Evolutionary conservation across 768 basidiomycete species (phyloP), one percentile per base, ranked within the genome.

Genomic region (Termitomyces sp.): DNA sequence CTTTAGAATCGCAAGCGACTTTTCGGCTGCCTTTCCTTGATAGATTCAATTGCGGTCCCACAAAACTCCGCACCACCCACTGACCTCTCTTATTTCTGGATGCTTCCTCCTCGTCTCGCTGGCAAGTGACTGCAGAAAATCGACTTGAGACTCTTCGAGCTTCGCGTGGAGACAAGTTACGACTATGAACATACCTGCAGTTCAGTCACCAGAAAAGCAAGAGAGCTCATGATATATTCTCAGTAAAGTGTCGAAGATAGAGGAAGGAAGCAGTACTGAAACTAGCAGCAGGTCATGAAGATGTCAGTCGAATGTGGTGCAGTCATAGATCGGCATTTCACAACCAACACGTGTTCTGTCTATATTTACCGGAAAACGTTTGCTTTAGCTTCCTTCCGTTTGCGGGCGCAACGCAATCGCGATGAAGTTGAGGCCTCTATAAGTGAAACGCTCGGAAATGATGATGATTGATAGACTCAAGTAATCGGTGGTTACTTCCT

Each of bases 81-180:
- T 68, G 60, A 94, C 94, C 83, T 96, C 94, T 68, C 91, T 88
- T 64, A 97, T 92, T 69, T 97, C 94, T 22, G 93, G 92, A 70
- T 95, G 87, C 64, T 90, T 92, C 59, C 94, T 77, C 65, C 87
- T 82, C 26, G 92, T 92, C 76, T 96, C 95, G 65, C 88, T 91
- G 9, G 92, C 85, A 62, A 98, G 73, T 39, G 94, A 89, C 89
- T 94, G 44, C 24, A 22, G 29, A 16, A 41, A 34, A 22, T 22
- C 28, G 29, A 56, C 46, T 15, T 59, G 20, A 59, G 46, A 53
- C 15, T 24, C 24, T 12, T 18, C 16, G 39, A 20, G 39, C 13
- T 49, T 47, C 48, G 24, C 18, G 39, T 44, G 28, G 22, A 7
- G 10, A n/a, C 20, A 44, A 26, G 5, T 41, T 26, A 24, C 20